phyloP scores from a whole-genome alignment of 148 eudicot genomes.

The Pharnaceum exiguum region DNA sequence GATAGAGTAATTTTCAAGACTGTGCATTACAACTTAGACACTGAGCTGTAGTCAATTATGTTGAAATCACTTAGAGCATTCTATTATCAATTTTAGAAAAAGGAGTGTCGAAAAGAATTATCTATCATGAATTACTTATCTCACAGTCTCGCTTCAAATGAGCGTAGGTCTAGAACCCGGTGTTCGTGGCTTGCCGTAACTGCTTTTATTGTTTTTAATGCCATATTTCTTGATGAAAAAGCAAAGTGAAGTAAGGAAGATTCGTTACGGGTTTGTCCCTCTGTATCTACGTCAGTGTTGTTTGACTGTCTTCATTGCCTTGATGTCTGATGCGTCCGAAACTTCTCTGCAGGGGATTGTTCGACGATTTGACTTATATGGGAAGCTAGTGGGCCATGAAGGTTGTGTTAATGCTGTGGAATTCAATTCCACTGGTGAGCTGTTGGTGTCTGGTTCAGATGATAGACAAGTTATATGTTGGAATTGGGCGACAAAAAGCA shows the following conservation, averaged over 20 bases:
- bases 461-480: constrained; percentile 62
- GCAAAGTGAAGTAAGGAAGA: too few relatives aligned
- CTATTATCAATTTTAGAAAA: too few relatives aligned
- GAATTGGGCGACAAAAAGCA: constrained; percentile 56
- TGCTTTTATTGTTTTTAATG: not conserved
- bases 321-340: too few relatives aligned
- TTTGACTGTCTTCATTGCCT: constrained; percentile 1
- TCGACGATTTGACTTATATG: constrained; percentile 53
- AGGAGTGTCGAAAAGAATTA: too few relatives aligned
- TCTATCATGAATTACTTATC: too few relatives aligned
- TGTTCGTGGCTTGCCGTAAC: too few relatives aligned
- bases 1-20: too few relatives aligned
- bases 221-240: not conserved
- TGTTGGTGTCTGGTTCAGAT: constrained; percentile 77
- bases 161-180: too few relatives aligned
- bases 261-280: not conserved
- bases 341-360: constrained; percentile 61
- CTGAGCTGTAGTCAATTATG: too few relatives aligned
- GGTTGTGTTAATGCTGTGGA: constrained; percentile 77
- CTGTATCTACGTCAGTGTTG: not conserved
- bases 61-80: too few relatives aligned
- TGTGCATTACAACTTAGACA: too few relatives aligned
- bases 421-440: constrained; percentile 60
- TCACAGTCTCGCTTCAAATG: too few relatives aligned
- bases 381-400: constrained; percentile 57